These are phyloP conservation scores for Candida ponderosae DNA, from an alignment of 805 yeast species.

Conservation along the genomic window DNA sequence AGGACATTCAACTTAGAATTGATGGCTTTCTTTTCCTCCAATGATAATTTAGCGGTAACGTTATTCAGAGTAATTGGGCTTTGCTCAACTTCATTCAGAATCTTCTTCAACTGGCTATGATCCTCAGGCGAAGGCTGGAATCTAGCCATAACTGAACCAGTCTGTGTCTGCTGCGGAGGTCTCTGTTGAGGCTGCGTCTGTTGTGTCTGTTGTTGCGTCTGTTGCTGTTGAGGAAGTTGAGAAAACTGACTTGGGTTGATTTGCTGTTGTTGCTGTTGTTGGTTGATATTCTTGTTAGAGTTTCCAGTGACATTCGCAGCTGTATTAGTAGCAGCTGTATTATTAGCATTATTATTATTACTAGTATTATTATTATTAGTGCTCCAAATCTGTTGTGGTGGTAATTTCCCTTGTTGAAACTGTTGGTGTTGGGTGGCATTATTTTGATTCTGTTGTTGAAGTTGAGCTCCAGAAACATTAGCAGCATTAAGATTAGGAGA, in stretches of 20 bases:
- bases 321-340: conserved; percentile 4
- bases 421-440: not conserved
- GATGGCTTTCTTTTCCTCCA: conserved; percentile 56
- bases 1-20: conserved; percentile 44
- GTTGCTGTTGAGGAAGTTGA: conserved; percentile 5
- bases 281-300: not conserved
- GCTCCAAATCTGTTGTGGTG: conserved; percentile 3
- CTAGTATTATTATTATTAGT: not conserved
- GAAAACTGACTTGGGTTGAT: conserved; percentile 5
- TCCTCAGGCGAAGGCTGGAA: conserved; percentile 47
- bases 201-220: conserved; percentile 12
- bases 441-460: not conserved
- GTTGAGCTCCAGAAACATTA: conserved; percentile 2
- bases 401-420: not conserved
- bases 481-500: conserved; percentile 2
- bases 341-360: too few species aligned
- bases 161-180: conserved; percentile 13
- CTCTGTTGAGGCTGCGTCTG: conserved; percentile 13
- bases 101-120: conserved; percentile 49
- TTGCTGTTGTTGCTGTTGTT: conserved; percentile 4
- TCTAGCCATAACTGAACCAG: conserved; percentile 11
- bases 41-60: conserved; percentile 51
- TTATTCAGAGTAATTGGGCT: conserved; percentile 62
- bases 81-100: conserved; percentile 62
- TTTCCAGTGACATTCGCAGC: conserved; percentile 7